Base-by-base conservation (phyloP, 768 basidiomycete genomes). In the Tricholoma bakamatsutake region DNA sequence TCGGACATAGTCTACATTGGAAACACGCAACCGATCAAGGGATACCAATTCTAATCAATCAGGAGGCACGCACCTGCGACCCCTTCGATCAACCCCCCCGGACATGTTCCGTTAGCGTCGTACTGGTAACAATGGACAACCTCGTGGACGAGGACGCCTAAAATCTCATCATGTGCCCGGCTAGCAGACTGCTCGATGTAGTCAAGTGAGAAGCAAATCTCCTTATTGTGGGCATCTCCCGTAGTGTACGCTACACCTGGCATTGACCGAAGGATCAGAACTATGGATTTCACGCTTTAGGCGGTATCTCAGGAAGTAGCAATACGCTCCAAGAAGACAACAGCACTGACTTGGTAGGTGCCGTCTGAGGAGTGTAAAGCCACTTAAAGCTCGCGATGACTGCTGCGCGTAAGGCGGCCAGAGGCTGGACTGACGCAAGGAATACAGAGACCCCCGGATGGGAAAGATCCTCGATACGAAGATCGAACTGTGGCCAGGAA, bases 91-190 rank as follows among this genome's bases (percentile, higher is more conserved):
- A 93, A 70, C 1, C 90, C 90, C 1, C 80, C 78, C 0, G 87
- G 87, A 60, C 80, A 84, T 42, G 77, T 79, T 24, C 74, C 83
- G 21, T 71, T 64, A 1, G 77, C 87, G 61, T 88, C 77, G 68
- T 83, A 80, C 64, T 91, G 90, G 65, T 77, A 91, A 63, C 86
- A 90, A 59, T 92, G 90, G 5, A 89, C 88, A 64, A 87, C 77
- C 69, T 92, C 88, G 65, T 88, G 89, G 34, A 79, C 72, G 3
- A 92, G 73, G 3, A 90, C 87, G 4, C 89, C 90, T 40, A 71
- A 59, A 49, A 90, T 84, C 70, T 92, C 89, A 47, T 85, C 76
- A 28, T 69, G 64, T 53, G 80, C 75, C 39, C 75, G 71, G 55
- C 70, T 53, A 12, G 64, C 64, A 33, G 67, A 70, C 52, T 74